Conservation (phyloP, 2,329 filamentous ascomycete species). For the Eurotiales sp. region DNA sequence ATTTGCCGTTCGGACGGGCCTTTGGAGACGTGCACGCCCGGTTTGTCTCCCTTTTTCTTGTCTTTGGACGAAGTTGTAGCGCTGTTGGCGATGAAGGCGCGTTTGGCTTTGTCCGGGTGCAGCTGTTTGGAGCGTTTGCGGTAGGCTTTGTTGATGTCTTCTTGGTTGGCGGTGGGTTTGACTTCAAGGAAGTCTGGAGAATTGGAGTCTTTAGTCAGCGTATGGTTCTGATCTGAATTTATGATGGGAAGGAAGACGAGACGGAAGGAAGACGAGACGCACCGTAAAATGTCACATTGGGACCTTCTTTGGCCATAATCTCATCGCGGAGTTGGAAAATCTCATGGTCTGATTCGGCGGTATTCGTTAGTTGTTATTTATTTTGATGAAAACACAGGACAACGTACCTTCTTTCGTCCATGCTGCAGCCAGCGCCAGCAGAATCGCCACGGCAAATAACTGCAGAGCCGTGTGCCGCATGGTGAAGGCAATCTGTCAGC, state of each 20-base stretch:
- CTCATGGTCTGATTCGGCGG: slow-evolving; percentile 69
- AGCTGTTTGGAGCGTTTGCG: slow-evolving; percentile 77
- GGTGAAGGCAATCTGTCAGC: no score
- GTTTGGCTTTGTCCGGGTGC: slow-evolving; percentile 94
- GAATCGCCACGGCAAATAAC: slow-evolving; percentile 65
- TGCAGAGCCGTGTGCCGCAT: slow-evolving; percentile 68
- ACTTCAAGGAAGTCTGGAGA: slow-evolving; percentile 76
- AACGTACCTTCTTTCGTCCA: slow-evolving; percentile 81
- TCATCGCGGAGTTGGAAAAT: slow-evolving; percentile 96
- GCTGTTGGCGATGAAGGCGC: slow-evolving; percentile 70
- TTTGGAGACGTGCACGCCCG: slow-evolving; percentile 65
- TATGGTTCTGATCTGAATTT: no score
- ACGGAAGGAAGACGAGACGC: slow-evolving; percentile 12
- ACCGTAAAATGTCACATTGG: slow-evolving; percentile 82
- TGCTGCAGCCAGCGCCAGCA: slow-evolving; percentile 65
- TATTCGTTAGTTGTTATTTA: slow-evolving; percentile 1
- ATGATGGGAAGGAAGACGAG: background rate
- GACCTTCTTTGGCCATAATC: slow-evolving; percentile 69
- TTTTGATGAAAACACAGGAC: slow-evolving; percentile 19
- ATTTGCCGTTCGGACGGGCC: slow-evolving; percentile 70
- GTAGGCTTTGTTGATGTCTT: slow-evolving; percentile 92
- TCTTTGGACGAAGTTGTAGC: slow-evolving; percentile 46
- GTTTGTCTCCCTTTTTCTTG: slow-evolving; percentile 54
- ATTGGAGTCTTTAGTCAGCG: background rate
- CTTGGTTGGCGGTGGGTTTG: slow-evolving; percentile 66